Percentiles rank a stretch among this genome's conserved stretches.
These are phyloP conservation scores for Symbiodinium pilosum DNA, from an alignment of 73 alveolate species.

Conservation along the genomic window DNA sequence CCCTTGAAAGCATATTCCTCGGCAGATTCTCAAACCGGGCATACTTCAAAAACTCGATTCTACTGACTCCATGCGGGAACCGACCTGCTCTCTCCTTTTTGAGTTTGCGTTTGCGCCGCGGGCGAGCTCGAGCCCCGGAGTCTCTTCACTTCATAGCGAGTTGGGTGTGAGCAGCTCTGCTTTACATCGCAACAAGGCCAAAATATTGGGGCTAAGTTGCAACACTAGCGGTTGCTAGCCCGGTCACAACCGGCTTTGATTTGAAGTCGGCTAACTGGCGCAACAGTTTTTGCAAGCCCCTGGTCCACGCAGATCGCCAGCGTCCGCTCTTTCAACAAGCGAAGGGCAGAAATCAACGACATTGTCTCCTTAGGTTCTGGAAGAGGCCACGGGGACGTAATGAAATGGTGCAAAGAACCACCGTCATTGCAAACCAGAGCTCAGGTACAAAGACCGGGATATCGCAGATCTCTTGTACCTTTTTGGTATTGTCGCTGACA, in stretches of 20 bases:
- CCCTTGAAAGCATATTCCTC: no score
- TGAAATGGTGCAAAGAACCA: not conserved
- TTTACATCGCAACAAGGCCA: no score
- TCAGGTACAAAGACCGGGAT: constrained; percentile 48
- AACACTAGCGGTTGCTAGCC: not conserved
- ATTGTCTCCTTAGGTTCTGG: constrained; percentile 39
- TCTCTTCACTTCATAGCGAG: no score
- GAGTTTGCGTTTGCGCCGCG: no score
- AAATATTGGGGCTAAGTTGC: not conserved
- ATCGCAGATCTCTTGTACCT: constrained; percentile 58
- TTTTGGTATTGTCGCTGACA: constrained; percentile 2
- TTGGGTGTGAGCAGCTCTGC: no score
- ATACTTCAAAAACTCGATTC: no score
- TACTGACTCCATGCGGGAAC: no score
- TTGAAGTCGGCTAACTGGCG: not conserved
- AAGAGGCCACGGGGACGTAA: not conserved
- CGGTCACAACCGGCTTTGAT: not conserved
- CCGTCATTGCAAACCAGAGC: not conserved
- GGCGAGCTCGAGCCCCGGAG: no score
- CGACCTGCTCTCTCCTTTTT: no score
- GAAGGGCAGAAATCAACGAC: constrained; percentile 62
- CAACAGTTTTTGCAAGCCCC: not conserved
- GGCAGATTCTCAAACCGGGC: no score
- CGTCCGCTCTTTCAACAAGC: constrained; percentile 84
- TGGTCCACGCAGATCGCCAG: constrained; percentile 82